These are phyloP conservation scores for Rosa multiflora DNA, from an alignment of 306 rosid genomes.

Conservation along the genomic window DNA sequence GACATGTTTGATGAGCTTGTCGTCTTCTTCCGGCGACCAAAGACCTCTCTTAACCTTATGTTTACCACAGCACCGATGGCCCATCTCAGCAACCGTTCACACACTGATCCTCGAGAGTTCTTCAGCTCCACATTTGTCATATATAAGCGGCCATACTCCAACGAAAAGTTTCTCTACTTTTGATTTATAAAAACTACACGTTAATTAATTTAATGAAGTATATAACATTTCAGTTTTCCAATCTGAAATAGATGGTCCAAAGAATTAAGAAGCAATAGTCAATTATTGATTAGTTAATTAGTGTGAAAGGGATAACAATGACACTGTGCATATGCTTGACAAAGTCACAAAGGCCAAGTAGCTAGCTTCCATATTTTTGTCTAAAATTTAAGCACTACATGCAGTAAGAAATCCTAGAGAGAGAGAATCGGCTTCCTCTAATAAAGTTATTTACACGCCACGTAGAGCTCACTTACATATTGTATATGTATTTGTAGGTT, in stretches of 20 bases:
- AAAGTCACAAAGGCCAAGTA: not conserved
- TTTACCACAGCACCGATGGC: slow-evolving; percentile 48
- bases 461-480: too few relatives aligned
- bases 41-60: slow-evolving; percentile 57
- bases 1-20: slow-evolving; percentile 44
- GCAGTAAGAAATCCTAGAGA: not conserved
- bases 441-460: not conserved
- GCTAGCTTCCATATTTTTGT: not conserved
- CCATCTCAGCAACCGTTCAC: slow-evolving; percentile 17
- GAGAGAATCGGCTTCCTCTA: not conserved
- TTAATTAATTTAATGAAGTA: not conserved
- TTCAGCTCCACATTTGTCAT: not conserved
- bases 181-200: slow-evolving; percentile 4
- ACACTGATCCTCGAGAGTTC: not conserved
- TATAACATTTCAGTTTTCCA: not conserved
- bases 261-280: not conserved
- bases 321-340: slow-evolving; percentile 7
- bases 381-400: not conserved
- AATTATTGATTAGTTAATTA: slow-evolving; percentile 4
- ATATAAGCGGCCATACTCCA: slow-evolving; percentile 12
- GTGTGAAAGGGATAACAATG: not conserved
- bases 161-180: slow-evolving; percentile 17
- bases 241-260: not conserved
- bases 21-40: slow-evolving; percentile 68
- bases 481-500: not conserved